A percentile compares a stretch with the other conserved stretches of the same genome.
These are phyloP conservation scores for Xerocomus cyaneibrunnescens DNA, from an alignment of 1,284 basidiomycete genomes.

Conservation along the genomic window DNA sequence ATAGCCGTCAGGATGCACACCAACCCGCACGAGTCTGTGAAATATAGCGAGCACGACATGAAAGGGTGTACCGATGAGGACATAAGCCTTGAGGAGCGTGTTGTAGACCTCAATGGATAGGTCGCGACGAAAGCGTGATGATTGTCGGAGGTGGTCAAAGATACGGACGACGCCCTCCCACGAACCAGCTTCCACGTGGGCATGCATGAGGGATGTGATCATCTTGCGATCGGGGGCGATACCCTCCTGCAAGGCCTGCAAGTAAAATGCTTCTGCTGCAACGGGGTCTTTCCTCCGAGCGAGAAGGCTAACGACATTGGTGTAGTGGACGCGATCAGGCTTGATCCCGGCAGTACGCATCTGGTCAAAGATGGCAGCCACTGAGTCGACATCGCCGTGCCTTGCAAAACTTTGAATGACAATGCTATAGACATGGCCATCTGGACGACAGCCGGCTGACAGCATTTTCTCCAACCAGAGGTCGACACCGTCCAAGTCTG, in stretches of 20 bases:
- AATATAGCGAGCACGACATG: slow-evolving; percentile 67
- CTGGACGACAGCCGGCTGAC: slow-evolving; percentile 48
- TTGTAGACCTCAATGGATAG: slow-evolving; percentile 67
- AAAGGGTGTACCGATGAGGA: slow-evolving; percentile 79
- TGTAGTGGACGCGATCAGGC: slow-evolving; percentile 63
- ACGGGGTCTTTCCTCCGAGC: slow-evolving; percentile 64
- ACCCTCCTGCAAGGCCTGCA: slow-evolving; percentile 60
- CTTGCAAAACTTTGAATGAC: slow-evolving; percentile 62
- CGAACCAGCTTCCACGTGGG: slow-evolving; percentile 79
- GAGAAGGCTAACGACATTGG: slow-evolving; percentile 68
- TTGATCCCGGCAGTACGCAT: slow-evolving; percentile 54
- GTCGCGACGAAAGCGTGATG: slow-evolving; percentile 38
- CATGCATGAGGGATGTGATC: slow-evolving; percentile 77
- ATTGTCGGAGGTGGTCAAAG: slow-evolving; percentile 65
- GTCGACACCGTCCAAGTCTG: slow-evolving; percentile 54
- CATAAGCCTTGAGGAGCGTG: slow-evolving; percentile 83
- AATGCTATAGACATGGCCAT: slow-evolving; percentile 57
- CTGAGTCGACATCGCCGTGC: slow-evolving; percentile 54
- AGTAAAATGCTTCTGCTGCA: slow-evolving; percentile 68
- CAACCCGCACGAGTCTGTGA: slow-evolving; percentile 49
- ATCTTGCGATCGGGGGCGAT: slow-evolving; percentile 64
- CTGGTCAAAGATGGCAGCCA: slow-evolving; percentile 59
- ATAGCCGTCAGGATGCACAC: slow-evolving; percentile 57
- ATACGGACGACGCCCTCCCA: slow-evolving; percentile 73
- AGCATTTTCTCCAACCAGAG: slow-evolving; percentile 58